Conservation (phyloP, 2,329 filamentous ascomycete species). For the Chalaropsis ovoidea region DNA sequence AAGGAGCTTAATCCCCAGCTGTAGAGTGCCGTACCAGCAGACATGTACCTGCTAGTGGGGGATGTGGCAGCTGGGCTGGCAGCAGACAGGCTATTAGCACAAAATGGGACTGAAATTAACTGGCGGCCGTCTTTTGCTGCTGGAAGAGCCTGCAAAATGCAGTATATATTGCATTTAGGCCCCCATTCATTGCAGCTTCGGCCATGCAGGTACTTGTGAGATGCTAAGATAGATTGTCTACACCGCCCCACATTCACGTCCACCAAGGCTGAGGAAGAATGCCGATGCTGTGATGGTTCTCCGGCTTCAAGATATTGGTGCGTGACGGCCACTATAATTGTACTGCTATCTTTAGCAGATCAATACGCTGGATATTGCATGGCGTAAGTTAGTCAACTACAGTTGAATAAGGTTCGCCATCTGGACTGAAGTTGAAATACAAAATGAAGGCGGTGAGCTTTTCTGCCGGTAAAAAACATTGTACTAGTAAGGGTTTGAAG, state of each 20-base stretch:
- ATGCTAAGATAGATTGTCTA: not conserved
- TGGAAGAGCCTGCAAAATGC: too few relatives aligned
- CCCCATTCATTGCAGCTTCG: not conserved
- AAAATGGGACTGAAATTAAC: too few relatives aligned
- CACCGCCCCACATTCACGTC: constrained; percentile 14
- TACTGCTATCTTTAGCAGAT: too few relatives aligned
- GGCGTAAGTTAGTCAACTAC: too few relatives aligned
- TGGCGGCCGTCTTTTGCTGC: too few relatives aligned
- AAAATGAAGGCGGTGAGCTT: constrained; percentile 10
- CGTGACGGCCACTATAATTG: not conserved
- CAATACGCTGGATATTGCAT: too few relatives aligned
- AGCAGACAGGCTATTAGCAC: too few relatives aligned
- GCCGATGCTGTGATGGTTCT: constrained; percentile 17
- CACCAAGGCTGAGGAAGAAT: constrained; percentile 16
- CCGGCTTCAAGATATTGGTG: too few relatives aligned
- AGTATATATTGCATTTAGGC: not conserved
- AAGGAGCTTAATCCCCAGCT: constrained; percentile 18
- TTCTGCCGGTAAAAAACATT: constrained; percentile 13
- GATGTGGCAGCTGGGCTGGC: too few relatives aligned
- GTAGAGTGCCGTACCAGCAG: not conserved
- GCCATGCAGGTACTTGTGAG: not conserved
- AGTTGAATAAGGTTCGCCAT: too few relatives aligned
- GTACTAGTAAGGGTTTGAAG: not conserved
- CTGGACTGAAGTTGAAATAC: too few relatives aligned
- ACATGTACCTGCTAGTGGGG: not conserved